Percentiles rank a stretch among this genome's conserved stretches.
phyloP scores from a whole-genome alignment of 208 protist species.

The Leishmania gerbilli region DNA sequence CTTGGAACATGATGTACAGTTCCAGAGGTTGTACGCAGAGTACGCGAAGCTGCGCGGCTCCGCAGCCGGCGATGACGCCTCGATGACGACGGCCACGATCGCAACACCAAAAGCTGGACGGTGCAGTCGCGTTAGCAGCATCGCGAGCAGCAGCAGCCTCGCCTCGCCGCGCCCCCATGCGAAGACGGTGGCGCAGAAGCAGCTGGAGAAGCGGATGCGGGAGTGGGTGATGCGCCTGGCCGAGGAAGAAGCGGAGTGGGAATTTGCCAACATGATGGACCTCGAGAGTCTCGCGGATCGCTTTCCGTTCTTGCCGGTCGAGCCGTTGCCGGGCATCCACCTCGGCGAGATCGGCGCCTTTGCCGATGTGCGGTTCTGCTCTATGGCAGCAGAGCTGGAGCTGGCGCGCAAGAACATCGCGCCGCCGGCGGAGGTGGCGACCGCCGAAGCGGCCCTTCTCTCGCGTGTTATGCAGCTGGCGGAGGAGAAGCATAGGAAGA shows the following conservation, averaged over 20 bases:
- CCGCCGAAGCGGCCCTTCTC: slow-evolving; percentile 15
- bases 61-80: slow-evolving; percentile 18
- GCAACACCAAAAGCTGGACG: neutral
- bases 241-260: slow-evolving; percentile 41
- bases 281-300: slow-evolving; percentile 40
- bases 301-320: slow-evolving; percentile 53
- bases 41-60: slow-evolving; percentile 32
- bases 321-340: slow-evolving; percentile 40
- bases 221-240: slow-evolving; percentile 40
- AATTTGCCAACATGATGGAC: slow-evolving; percentile 31
- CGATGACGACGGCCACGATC: neutral
- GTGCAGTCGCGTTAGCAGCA: slow-evolving; percentile 23
- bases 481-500: slow-evolving; percentile 20
- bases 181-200: slow-evolving; percentile 21
- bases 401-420: slow-evolving; percentile 21
- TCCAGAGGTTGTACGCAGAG: slow-evolving; percentile 31
- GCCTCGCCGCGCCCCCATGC: slow-evolving; percentile 18
- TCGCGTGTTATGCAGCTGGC: slow-evolving; percentile 15
- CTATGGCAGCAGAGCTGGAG: slow-evolving; percentile 38
- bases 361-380: slow-evolving; percentile 37
- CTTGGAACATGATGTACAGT: slow-evolving; percentile 33
- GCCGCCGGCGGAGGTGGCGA: slow-evolving; percentile 9
- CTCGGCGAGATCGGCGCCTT: slow-evolving; percentile 40
- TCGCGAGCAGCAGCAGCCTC: slow-evolving; percentile 7
- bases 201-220: slow-evolving; percentile 51